phyloP scores from a whole-genome alignment of 495 filamentous ascomycete species.

The Annulohypoxylon bovei region DNA sequence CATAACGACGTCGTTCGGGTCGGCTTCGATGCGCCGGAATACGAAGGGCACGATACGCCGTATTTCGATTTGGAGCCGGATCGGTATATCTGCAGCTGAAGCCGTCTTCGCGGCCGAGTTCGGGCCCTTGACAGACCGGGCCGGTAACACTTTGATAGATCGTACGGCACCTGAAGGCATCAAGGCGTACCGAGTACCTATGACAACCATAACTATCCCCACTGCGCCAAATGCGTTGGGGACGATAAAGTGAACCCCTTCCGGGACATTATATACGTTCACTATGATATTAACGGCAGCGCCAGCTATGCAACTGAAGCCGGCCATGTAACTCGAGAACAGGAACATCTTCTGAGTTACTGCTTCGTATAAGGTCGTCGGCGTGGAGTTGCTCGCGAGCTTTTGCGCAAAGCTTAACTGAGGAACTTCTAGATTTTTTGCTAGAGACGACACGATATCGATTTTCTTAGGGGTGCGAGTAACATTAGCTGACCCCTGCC shows the following conservation, averaged over 20 bases:
- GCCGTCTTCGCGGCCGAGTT: slow-evolving; percentile 2
- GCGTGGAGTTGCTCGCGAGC: slow-evolving; percentile 53
- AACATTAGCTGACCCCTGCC: background rate
- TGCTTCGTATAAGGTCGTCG: slow-evolving; percentile 67
- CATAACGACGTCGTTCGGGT: slow-evolving; percentile 49
- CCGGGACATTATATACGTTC: slow-evolving; percentile 54
- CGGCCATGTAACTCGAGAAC: slow-evolving; percentile 63
- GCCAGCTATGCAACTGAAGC: slow-evolving; percentile 66
- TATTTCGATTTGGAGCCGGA: slow-evolving; percentile 52
- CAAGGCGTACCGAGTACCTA: slow-evolving; percentile 59
- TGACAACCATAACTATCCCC: slow-evolving; percentile 54
- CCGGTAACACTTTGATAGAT: slow-evolving; percentile 53
- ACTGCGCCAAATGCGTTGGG: slow-evolving; percentile 56
- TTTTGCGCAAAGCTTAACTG: slow-evolving; percentile 49
- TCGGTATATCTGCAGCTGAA: background rate
- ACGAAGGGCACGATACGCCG: slow-evolving; percentile 46
- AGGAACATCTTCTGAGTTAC: slow-evolving; percentile 69
- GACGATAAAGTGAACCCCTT: slow-evolving; percentile 55
- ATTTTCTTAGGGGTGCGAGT: background rate
- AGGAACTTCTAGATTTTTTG: background rate
- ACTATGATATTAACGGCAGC: slow-evolving; percentile 64
- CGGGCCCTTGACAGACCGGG: slow-evolving; percentile 13
- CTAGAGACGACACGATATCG: background rate
- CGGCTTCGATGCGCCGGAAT: slow-evolving; percentile 45
- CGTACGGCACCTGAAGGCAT: slow-evolving; percentile 54